Conservation (phyloP, 495 filamentous ascomycete genomes). For the Aspergillus cavernicola region DNA sequence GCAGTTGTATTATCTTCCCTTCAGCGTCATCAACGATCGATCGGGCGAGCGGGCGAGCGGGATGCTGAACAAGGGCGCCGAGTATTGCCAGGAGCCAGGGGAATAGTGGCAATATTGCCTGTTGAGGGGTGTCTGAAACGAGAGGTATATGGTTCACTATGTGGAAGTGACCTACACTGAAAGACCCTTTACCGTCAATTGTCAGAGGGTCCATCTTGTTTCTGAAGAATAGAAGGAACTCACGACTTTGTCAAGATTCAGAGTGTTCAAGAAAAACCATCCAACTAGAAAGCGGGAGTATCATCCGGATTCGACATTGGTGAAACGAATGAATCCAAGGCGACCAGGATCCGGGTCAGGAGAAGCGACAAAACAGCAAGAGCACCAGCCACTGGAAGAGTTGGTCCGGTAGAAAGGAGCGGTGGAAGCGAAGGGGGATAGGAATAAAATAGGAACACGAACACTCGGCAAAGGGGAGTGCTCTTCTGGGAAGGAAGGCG, state of each 20-base stretch:
- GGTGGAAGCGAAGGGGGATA: conserved; percentile 10
- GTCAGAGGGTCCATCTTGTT: too few relatives aligned
- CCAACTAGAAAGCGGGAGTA: conserved; percentile 1
- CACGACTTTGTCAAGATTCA: background rate
- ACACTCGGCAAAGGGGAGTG: background rate
- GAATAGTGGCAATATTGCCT: background rate
- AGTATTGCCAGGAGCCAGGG: background rate
- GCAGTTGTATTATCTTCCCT: background rate
- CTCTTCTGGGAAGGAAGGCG: conserved; percentile 12
- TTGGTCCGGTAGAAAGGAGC: conserved; percentile 1
- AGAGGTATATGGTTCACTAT: background rate
- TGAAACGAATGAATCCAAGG: conserved; percentile 6
- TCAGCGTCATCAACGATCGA: background rate
- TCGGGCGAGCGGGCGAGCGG: background rate
- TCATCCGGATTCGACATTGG: conserved; percentile 13
- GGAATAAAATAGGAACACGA: background rate
- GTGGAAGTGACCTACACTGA: conserved; percentile 5
- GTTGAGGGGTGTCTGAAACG: background rate
- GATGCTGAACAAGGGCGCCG: background rate
- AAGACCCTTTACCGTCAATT: conserved; percentile 12
- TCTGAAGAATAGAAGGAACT: too few relatives aligned
- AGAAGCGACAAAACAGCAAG: conserved; percentile 14
- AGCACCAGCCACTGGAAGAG: background rate
- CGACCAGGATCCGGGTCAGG: conserved; percentile 14
- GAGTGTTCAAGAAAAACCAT: background rate